Base-by-base conservation (phyloP, 1,284 basidiomycete species). In the Pseudozyma sp. region DNA sequence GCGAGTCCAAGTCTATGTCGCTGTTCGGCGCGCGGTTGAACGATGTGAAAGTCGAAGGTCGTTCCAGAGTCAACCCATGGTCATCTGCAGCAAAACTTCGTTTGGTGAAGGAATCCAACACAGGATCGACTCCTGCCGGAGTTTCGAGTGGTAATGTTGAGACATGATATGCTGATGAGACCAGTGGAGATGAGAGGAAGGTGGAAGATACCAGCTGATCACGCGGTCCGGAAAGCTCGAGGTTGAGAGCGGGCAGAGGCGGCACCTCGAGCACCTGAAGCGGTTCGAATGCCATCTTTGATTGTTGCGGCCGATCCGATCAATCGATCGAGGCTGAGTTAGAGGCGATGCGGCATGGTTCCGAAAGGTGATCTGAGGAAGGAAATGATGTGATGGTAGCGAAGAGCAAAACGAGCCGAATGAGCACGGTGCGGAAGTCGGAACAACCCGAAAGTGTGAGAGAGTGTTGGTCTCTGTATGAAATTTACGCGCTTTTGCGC, bases 201-300 rank as follows among this genome's bases (percentile, higher is more conserved):
- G 62, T 59, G 0, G 65, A 73, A 0, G 70, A 64, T n/a, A 73
- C 65, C 18, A 73, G 61, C 50, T 67, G 64, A 44, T 59, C 47
- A 0, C 44, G 47, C 14, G 47, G 40, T 3, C 35, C 34, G 42
- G 57, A n/a, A 25, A 53, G 31, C 14, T 60, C 58, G n/a, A 66
- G 52, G 18, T 71, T 36, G 48, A 62, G 43, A 11, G 54, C 21
- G 16, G 65, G 43, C 8, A 73, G 35, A 21, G 61, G 54, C 13
- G 70, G 65, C 18, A 73, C 51, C 48, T 53, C 54, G 47, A 64
- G 53, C 47, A 61, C 38, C 3, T 67, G 39, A 25, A 73, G 53
- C n/a, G 57, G 35, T 47, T 61, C 49, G 38, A 72, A 72, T 14
- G 64, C 16, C 70, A 72, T 72, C 31, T 31, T 31, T 31, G 25